A percentile compares a stretch with the other conserved stretches of the same genome.
phyloP scores from a whole-genome alignment of 805 yeast species.

The Kluyveromyces nonfermentans region DNA sequence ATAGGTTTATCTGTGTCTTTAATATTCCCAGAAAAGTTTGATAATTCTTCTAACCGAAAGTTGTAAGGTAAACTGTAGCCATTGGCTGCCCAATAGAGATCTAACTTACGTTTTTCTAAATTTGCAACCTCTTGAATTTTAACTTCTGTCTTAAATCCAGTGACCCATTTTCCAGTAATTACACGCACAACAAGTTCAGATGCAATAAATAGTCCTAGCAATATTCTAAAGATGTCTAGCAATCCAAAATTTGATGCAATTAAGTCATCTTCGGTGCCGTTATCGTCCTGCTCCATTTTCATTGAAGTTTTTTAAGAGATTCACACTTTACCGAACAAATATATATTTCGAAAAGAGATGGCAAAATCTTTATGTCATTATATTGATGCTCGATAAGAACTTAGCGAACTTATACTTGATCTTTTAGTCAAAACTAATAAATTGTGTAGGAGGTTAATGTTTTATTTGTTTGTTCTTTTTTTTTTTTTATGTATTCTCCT shows the following conservation, averaged over 20 bases:
- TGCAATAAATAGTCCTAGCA: not conserved
- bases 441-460: too few relatives aligned
- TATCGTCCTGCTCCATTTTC: not conserved
- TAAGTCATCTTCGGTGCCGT: not conserved
- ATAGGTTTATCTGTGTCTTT: slow-evolving; percentile 3
- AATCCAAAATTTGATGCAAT: not conserved
- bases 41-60: slow-evolving; percentile 5
- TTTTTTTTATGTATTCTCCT: too few relatives aligned
- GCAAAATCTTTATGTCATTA: not conserved
- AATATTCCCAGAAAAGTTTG: slow-evolving; percentile 4
- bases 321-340: not conserved
- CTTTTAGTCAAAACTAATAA: too few relatives aligned
- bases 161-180: slow-evolving; percentile 1
- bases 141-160: not conserved
- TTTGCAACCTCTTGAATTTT: not conserved
- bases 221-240: not conserved
- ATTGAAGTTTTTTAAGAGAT: too few relatives aligned
- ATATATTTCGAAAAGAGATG: not conserved
- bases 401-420: too few relatives aligned
- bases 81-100: slow-evolving; percentile 10
- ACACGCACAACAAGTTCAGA: not conserved
- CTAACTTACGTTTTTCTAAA: not conserved
- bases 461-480: too few relatives aligned
- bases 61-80: slow-evolving; percentile 4
- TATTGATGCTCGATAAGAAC: not conserved